Percentiles rank a stretch among this genome's conserved stretches.
phyloP scores from a whole-genome alignment of 2,329 filamentous ascomycete species.

The Trichoderma lentiforme region DNA sequence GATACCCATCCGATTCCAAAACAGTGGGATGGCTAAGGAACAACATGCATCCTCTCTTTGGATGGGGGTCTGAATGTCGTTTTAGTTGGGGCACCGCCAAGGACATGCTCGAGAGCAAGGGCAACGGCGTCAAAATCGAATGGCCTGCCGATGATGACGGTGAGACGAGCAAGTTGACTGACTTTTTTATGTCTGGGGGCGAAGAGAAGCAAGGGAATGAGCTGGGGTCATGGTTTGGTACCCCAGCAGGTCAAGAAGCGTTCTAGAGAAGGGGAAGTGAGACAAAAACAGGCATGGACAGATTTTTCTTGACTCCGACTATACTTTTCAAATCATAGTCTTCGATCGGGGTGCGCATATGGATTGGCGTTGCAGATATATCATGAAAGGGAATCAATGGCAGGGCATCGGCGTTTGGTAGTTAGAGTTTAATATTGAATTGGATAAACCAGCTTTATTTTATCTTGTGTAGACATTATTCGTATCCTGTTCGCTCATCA shows the following conservation, averaged over 20 bases:
- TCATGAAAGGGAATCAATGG: background rate
- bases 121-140: slow-evolving; percentile 66
- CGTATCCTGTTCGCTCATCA: slow-evolving; percentile 22
- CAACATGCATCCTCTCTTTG: slow-evolving; percentile 91
- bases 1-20: slow-evolving; percentile 84
- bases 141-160: slow-evolving; percentile 77
- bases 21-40: slow-evolving; percentile 77
- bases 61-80: slow-evolving; percentile 88
- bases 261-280: slow-evolving; percentile 49
- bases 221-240: slow-evolving; percentile 79
- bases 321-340: background rate
- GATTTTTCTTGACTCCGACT: background rate
- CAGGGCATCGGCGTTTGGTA: slow-evolving; percentile 15
- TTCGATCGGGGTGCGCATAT: background rate
- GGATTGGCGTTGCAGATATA: background rate
- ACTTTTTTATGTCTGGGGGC: slow-evolving; percentile 60
- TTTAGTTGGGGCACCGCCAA: slow-evolving; percentile 97
- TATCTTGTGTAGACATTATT: slow-evolving; percentile 18
- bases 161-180: slow-evolving; percentile 66
- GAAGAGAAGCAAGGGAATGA: slow-evolving; percentile 55
- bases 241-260: slow-evolving; percentile 63
- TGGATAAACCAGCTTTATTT: slow-evolving; percentile 13
- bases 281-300: background rate
- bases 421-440: background rate
- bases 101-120: slow-evolving; percentile 82